Conservation (phyloP, 306 rosid species). For the Trifolium subterraneum region DNA sequence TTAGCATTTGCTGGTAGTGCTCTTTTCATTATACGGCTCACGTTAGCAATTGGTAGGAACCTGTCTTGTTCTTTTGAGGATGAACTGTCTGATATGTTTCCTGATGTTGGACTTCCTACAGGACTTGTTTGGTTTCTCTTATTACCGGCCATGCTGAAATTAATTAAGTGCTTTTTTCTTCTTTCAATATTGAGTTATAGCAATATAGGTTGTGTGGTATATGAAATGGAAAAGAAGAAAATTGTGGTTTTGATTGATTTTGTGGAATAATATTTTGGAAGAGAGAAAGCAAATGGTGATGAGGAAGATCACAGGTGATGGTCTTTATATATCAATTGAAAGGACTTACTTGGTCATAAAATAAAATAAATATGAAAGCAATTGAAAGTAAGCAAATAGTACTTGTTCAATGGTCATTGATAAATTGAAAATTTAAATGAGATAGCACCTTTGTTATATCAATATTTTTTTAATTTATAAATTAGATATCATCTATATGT, state of each 20-base stretch:
- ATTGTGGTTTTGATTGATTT: slow-evolving; percentile 36
- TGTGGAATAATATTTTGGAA: slow-evolving; percentile 36
- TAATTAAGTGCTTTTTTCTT: not conserved
- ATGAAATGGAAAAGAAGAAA: slow-evolving; percentile 13
- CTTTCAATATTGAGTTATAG: not conserved
- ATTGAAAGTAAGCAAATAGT: not conserved
- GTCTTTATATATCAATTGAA: slow-evolving; percentile 44
- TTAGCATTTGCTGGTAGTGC: slow-evolving; percentile 86
- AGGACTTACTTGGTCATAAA: slow-evolving; percentile 26
- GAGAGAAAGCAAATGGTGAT: slow-evolving; percentile 42
- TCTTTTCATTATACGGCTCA: slow-evolving; percentile 82
- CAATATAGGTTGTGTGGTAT: not conserved
- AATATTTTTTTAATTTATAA: no score
- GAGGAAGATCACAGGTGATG: slow-evolving; percentile 42
- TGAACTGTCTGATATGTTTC: slow-evolving; percentile 61
- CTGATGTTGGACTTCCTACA: slow-evolving; percentile 75
- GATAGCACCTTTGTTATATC: not conserved
- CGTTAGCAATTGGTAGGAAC: slow-evolving; percentile 89
- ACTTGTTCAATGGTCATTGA: slow-evolving; percentile 12
- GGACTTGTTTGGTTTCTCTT: slow-evolving; percentile 68
- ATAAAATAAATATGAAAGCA: slow-evolving; percentile 9
- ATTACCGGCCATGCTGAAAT: slow-evolving; percentile 58
- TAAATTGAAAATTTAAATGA: slow-evolving; percentile 16
- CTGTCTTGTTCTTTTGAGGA: slow-evolving; percentile 79
- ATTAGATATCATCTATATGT: no score